Evolutionary conservation across 345 rosid species (phyloP).

Genomic region (Eucalyptus regnans): DNA sequence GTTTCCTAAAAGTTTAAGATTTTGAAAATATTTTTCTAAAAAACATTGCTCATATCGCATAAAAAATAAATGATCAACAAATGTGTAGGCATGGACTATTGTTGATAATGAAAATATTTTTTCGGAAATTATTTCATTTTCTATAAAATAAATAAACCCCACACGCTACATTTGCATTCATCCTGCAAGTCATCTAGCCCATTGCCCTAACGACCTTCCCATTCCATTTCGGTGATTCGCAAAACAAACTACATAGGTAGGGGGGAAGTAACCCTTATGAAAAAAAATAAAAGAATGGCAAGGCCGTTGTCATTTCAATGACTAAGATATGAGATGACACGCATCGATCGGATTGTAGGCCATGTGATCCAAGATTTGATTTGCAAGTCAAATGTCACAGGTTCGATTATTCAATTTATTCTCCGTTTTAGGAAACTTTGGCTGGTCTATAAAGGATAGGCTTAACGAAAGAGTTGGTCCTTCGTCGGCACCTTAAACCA

Average conservation of each 20-base stretch:
- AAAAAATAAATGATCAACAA: not conserved
- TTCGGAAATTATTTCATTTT: not conserved
- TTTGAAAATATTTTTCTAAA: not conserved
- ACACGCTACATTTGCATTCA: not conserved
- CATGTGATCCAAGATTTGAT: not conserved
- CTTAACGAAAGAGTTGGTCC: not conserved
- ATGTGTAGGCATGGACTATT: not conserved
- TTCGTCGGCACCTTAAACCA: not conserved
- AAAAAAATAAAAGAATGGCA: not conserved
- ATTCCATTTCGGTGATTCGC: not conserved
- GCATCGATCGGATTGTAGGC: not conserved
- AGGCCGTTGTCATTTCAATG: not conserved
- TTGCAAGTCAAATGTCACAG: not conserved
- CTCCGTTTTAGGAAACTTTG: not conserved
- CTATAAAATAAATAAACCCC: not conserved
- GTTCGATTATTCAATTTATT: not conserved
- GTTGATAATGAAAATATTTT: not conserved
- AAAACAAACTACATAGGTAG: not conserved
- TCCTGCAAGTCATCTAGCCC: not conserved
- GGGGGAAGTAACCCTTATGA: not conserved
- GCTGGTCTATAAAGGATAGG: not conserved
- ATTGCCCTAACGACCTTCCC: not conserved
- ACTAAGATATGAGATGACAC: not conserved
- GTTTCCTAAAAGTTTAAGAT: not conserved
- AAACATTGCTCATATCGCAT: not conserved